Conservation (phyloP, 352 stramenopile species). For the Peronospora farinosa region DNA sequence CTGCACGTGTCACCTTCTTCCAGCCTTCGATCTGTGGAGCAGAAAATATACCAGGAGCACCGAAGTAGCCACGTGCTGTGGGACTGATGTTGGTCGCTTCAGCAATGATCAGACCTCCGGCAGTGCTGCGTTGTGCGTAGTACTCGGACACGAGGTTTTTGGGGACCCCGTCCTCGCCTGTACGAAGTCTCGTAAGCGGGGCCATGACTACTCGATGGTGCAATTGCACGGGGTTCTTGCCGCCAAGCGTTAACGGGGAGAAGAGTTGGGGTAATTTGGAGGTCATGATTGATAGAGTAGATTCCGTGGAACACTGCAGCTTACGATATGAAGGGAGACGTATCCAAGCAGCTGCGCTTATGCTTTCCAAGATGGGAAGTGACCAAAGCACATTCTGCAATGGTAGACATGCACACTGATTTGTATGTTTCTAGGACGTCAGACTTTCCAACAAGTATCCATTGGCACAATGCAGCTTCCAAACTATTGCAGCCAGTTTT, state of each 20-base stretch:
- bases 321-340: not conserved
- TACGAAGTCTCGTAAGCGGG: constrained; percentile 47
- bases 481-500: too few relatives aligned
- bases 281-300: constrained; percentile 3
- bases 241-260: constrained; percentile 41
- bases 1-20: constrained; percentile 48
- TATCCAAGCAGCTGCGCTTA: constrained; percentile 6
- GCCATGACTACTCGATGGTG: constrained; percentile 65
- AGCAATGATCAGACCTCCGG: constrained; percentile 51
- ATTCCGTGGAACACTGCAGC: constrained; percentile 11
- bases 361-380: too few relatives aligned
- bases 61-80: constrained; percentile 34
- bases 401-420: too few relatives aligned
- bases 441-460: too few relatives aligned
- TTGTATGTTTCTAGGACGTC: too few relatives aligned
- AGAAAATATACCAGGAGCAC: constrained; percentile 40
- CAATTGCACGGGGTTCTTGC: constrained; percentile 39
- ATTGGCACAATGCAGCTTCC: too few relatives aligned
- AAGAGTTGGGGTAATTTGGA: constrained; percentile 34
- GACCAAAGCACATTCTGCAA: constrained; percentile 11
- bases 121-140: constrained; percentile 55
- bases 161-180: constrained; percentile 32
- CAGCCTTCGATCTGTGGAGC: constrained; percentile 41
- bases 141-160: constrained; percentile 42
- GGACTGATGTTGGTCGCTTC: constrained; percentile 53